phyloP scores from a whole-genome alignment of 176 grass and related monocot genomes.

The Tuctoria greenei region DNA sequence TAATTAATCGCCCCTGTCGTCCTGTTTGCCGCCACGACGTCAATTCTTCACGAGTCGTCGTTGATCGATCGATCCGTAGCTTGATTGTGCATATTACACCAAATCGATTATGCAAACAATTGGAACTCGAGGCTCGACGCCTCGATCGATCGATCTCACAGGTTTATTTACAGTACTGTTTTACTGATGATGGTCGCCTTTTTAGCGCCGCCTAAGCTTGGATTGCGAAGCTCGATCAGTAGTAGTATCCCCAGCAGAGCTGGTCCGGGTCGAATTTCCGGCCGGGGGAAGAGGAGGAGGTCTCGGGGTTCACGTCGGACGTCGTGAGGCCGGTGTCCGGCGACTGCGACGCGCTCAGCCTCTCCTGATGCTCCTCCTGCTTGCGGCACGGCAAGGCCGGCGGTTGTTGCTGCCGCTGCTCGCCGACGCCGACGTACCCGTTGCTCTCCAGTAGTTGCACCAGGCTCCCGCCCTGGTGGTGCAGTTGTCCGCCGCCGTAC shows the following conservation, averaged over 20 bases:
- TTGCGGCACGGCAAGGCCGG: constrained; percentile 3
- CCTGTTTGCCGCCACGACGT: neutral
- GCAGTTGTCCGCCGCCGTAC: neutral
- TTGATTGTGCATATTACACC: neutral
- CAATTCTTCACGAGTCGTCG: neutral
- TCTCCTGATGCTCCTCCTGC: constrained; percentile 29
- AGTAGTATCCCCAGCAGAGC: constrained; percentile 54
- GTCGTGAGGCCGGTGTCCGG: constrained; percentile 71
- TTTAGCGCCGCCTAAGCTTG: neutral
- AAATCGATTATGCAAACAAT: constrained; percentile 25
- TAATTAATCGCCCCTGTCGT: neutral
- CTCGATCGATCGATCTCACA: constrained; percentile 3
- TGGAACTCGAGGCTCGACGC: constrained; percentile 5
- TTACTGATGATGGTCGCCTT: constrained; percentile 7
- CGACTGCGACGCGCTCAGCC: constrained; percentile 48
- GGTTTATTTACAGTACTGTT: constrained; percentile 40
- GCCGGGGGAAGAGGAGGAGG: constrained; percentile 57
- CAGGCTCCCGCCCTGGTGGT: constrained; percentile 36
- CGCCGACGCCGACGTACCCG: constrained; percentile 11
- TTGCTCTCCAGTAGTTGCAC: constrained; percentile 55
- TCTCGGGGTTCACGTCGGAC: constrained; percentile 65
- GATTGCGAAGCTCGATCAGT: constrained; percentile 11
- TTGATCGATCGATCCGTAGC: neutral
- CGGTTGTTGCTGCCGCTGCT: neutral
- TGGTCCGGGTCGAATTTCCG: constrained; percentile 41